phyloP scores from a whole-genome alignment of 192 early-diverging fungal species.

The Coemansia sp. region DNA sequence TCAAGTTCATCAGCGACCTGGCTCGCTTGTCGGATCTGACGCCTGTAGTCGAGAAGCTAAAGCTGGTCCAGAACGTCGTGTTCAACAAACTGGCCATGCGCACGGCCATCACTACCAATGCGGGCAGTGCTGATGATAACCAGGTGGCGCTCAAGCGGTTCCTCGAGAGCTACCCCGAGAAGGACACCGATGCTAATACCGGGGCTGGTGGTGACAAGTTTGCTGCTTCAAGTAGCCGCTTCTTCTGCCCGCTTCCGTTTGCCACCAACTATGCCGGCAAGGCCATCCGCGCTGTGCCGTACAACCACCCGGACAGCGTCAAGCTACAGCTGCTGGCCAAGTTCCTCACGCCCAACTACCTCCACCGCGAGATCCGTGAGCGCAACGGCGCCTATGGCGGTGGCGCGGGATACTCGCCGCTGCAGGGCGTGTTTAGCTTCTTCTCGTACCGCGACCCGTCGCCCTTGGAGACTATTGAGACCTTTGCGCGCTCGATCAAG shows the following conservation, averaged over 20 bases:
- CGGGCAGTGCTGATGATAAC: slow-evolving; percentile 29
- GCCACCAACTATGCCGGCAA: slow-evolving; percentile 81
- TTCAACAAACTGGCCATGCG: slow-evolving; percentile 43
- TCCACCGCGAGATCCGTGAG: slow-evolving; percentile 97
- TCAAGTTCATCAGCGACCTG: slow-evolving; percentile 77
- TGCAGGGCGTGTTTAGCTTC: slow-evolving; percentile 80
- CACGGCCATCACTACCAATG: slow-evolving; percentile 41
- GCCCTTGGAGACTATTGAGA: slow-evolving; percentile 67
- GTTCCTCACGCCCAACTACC: slow-evolving; percentile 77
- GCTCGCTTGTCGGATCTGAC: slow-evolving; percentile 59
- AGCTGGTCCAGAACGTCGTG: slow-evolving; percentile 47
- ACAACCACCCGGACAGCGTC: slow-evolving; percentile 76
- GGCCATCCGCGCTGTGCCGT: slow-evolving; percentile 76
- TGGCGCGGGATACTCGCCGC: slow-evolving; percentile 71
- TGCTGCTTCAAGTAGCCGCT: slow-evolving; percentile 54
- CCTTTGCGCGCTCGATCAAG: slow-evolving; percentile 61
- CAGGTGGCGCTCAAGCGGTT: slow-evolving; percentile 33
- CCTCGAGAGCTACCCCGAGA: slow-evolving; percentile 24
- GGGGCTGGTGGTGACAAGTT: slow-evolving; percentile 15
- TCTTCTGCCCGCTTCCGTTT: slow-evolving; percentile 82
- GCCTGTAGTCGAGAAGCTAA: slow-evolving; percentile 61
- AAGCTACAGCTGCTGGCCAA: slow-evolving; percentile 77
- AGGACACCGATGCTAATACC: background rate
- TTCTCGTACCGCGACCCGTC: slow-evolving; percentile 93
- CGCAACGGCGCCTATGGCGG: slow-evolving; percentile 97